Evolutionary conservation across 1,284 basidiomycete species (phyloP), one percentile per base, ranked within the genome.

Genomic region (Naganishia sp.): DNA sequence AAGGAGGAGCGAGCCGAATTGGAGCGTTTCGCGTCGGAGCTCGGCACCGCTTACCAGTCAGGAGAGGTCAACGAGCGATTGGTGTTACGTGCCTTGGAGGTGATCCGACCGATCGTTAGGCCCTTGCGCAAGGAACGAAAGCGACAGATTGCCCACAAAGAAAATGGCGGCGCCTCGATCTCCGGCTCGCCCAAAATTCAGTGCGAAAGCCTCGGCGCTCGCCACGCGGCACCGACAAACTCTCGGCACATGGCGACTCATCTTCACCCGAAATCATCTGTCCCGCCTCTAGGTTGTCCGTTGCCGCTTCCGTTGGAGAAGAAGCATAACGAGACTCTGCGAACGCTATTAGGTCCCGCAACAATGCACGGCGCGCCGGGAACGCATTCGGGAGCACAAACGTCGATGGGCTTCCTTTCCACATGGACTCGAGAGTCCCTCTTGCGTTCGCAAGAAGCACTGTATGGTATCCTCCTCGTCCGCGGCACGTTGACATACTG

Each of bases 401-500:
- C 15, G 1, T 11, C 18, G 18, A 31, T 15, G n/a, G 21, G 18
- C 15, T 23, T 21, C 6, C 31, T 52, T 21, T 23, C 48, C 23
- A 49, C 48, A 6, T 33, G 42, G 7, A 52, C 59, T 25, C 33
- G 59, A 6, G 59, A 61, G n/a, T 61, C 59, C 6, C 48, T 61
- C 6, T 46, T 61, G 5, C 59, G 59, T 6, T 33, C 36, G 18
- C 59, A 61, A 44, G 59, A 61, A 21, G 33, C 36, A 3, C 42
- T 61, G 9, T 61, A 61, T 11, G 59, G 52, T 36, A 43, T 61
- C 18, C 18, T 61, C 10, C 59, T 49, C n/a, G 23, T 61, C 2
- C 33, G 59, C 10, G 50, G 59, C 23, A 61, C 59, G 6, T 61
- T 61, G 59, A 61, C 59, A 10, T 61, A 61, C 39, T 61, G 59